These are phyloP conservation scores for Ascodesmis nigricans DNA, from an alignment of 495 filamentous ascomycete genomes.

Conservation along the genomic window DNA sequence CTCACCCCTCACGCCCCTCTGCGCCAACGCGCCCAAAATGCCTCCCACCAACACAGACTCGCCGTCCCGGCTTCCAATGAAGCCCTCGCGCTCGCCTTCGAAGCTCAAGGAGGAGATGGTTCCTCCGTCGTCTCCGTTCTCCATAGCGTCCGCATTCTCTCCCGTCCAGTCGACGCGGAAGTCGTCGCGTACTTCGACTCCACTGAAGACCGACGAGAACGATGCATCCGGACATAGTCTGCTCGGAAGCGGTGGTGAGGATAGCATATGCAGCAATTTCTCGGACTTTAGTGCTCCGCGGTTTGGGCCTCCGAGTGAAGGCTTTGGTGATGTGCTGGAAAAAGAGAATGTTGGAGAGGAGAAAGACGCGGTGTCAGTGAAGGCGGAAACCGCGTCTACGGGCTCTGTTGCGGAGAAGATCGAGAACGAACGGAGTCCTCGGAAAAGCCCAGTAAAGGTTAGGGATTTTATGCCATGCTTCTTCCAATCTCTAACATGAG, in stretches of 20 bases:
- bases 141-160: constrained; percentile 3
- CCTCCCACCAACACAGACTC: no score
- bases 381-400: no score
- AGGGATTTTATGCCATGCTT: not conserved
- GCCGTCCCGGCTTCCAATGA: not conserved
- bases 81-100: not conserved
- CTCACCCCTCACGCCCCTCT: no score
- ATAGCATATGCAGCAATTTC: constrained; percentile 19
- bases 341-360: no score
- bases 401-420: no score
- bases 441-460: constrained; percentile 4
- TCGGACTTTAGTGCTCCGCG: constrained; percentile 13
- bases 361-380: no score
- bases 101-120: constrained; percentile 26
- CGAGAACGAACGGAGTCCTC: not conserved
- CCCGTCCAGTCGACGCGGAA: not conserved
- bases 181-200: not conserved
- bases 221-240: no score
- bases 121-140: constrained; percentile 4
- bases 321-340: constrained; percentile 2
- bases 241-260: constrained; percentile 8
- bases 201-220: not conserved
- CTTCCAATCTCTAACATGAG: not conserved
- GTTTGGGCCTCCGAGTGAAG: constrained; percentile 2
- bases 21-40: no score